Base-by-base conservation (phyloP, 306 rosid species). In the Trifolium dubium region DNA sequence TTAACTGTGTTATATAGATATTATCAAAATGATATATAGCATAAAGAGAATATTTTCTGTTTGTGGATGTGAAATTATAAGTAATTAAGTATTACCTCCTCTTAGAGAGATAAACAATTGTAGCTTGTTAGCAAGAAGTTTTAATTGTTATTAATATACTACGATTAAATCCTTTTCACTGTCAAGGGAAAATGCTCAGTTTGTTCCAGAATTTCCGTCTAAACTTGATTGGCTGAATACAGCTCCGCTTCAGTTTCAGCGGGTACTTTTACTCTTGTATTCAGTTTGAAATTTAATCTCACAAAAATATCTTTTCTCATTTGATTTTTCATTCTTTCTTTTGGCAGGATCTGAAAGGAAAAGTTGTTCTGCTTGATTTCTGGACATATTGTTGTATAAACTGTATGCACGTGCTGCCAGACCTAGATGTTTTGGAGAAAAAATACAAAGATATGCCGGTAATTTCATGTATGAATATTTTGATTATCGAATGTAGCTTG, bases 331-430 rank as follows among this genome's bases (percentile, higher is more conserved):
- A 67, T 80, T 74, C 75, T 64, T 35, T 64, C 55, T 29, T 37
- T 80, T 86, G 71, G 78, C 96, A 93, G 98, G 97, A 93, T 56
- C 84, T 93, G 79, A 93, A 87, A 88, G 97, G 98, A 79, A 91
- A 91, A 85, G 89, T 91, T 82, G 97, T 93, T 74, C 71, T 93
- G 64, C 90, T 93, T 35, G 97, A 93, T 83, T 91, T 93, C 67
- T 93, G 98, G 97, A 93, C 96, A 67, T 93, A 93, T 64, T 91
- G 98, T 77, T 93, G 98, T 76, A 88, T 93, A 77, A 93, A 93
- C 74, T 93, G 98, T 77, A 93, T 93, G 91, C 98, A 93, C 80
- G 98, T 91, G 79, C 84, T 93, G 67, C 98, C 97, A 29, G 97
- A 93, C 83, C 91, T 93, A 49, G 94, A 91, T 80, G 87, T 62